Evolutionary conservation across 1,284 basidiomycete species (phyloP).

Genomic region (Pascua sp.): DNA sequence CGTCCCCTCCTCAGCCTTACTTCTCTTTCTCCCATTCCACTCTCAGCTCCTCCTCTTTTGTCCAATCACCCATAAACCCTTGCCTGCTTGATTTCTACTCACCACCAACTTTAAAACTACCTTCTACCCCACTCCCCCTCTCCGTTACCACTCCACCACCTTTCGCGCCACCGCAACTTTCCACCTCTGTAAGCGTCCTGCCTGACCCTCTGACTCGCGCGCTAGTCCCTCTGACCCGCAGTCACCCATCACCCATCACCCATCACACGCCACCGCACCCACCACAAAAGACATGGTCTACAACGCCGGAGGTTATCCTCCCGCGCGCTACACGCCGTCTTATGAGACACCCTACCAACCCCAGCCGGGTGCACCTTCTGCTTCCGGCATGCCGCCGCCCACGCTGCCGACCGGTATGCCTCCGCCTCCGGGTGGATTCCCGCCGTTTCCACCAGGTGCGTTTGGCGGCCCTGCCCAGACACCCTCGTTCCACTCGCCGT

Average conservation of each 20-base stretch:
- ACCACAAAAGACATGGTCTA: not conserved
- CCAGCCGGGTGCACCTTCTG: not conserved
- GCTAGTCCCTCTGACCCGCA: too few species aligned
- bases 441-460: constrained; percentile 19
- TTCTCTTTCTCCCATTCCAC: too few species aligned
- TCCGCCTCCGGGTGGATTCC: constrained; percentile 20
- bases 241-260: not conserved
- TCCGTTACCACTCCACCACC: too few species aligned
- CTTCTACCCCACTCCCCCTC: too few species aligned
- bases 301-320: not conserved
- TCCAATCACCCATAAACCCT: too few species aligned
- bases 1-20: too few species aligned
- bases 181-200: too few species aligned
- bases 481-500: constrained; percentile 14
- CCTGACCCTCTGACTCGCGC: too few species aligned
- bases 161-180: too few species aligned
- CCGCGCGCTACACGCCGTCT: not conserved
- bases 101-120: too few species aligned
- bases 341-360: not conserved
- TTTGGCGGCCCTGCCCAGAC: constrained; percentile 1
- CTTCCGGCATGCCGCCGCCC: constrained; percentile 3
- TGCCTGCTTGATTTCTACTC: too few species aligned
- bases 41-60: too few species aligned
- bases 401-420: not conserved
- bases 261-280: not conserved